Percentiles rank a stretch among this genome's conserved stretches.
These are phyloP conservation scores for Heteromeles arbutifolia DNA, from an alignment of 306 rosid genomes.

Conservation along the genomic window DNA sequence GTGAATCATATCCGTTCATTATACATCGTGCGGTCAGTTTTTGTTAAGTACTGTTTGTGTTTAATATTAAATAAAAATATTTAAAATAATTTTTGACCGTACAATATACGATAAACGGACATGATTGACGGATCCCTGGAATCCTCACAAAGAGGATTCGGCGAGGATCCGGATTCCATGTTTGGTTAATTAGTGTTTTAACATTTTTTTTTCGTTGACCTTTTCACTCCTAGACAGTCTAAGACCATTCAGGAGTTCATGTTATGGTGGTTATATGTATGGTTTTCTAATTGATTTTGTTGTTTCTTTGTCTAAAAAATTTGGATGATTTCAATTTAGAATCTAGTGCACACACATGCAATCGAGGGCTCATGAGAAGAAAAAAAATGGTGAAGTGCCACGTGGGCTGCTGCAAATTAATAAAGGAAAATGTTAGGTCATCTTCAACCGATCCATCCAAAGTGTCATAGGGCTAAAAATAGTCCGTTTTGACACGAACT, in stretches of 20 bases:
- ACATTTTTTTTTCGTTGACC: neutral
- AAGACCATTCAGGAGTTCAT: neutral
- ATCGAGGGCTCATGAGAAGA: neutral
- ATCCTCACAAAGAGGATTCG: too few species aligned
- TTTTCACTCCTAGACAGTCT: neutral
- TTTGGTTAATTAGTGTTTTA: neutral
- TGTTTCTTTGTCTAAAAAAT: neutral
- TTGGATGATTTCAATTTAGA: neutral
- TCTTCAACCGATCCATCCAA: too few species aligned
- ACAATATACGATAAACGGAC: too few species aligned
- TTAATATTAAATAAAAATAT: too few species aligned
- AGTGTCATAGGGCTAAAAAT: too few species aligned
- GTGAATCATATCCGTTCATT: too few species aligned
- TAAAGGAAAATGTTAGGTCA: too few species aligned
- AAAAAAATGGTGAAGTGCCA: neutral
- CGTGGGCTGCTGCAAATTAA: neutral
- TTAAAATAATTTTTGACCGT: too few species aligned
- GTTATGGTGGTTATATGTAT: neutral
- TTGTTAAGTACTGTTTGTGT: too few species aligned
- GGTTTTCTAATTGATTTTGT: neutral
- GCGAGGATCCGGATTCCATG: neutral
- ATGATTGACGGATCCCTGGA: too few species aligned
- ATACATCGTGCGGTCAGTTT: too few species aligned
- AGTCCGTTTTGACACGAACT: too few species aligned
- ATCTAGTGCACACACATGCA: neutral